Evolutionary conservation across 129 eudicot genomes (phyloP).

Genomic region (Erigeron canadensis): DNA sequence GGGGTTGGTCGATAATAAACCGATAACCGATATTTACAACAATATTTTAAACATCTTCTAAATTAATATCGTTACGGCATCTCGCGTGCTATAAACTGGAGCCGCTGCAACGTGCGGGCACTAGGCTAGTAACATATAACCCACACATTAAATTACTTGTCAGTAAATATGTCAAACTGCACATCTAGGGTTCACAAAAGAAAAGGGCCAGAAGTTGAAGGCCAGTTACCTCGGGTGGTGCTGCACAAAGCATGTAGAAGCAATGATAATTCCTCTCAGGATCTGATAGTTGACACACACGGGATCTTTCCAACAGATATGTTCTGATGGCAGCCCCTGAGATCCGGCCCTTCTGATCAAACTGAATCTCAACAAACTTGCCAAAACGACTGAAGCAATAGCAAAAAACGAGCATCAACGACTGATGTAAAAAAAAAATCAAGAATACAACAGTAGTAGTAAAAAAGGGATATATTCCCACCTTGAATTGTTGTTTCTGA

Average conservation of each 20-base stretch:
- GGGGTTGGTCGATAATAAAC: too few relatives aligned
- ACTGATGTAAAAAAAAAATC: slow-evolving; percentile 14
- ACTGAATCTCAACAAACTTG: slow-evolving; percentile 97
- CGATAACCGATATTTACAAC: too few relatives aligned
- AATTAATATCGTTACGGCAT: too few relatives aligned
- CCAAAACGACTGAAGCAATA: slow-evolving; percentile 85
- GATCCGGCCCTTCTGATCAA: slow-evolving; percentile 81
- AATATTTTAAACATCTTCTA: too few relatives aligned
- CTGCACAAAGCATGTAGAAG: slow-evolving; percentile 99
- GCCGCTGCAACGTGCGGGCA: too few relatives aligned
- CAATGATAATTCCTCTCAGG: slow-evolving; percentile 98
- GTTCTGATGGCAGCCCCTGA: slow-evolving; percentile 99
- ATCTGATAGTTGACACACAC: slow-evolving; percentile 96
- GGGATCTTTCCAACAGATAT: slow-evolving; percentile 91
- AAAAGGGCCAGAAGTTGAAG: background rate
- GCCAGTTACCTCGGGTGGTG: slow-evolving; percentile 74
- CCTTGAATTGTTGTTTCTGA: slow-evolving; percentile 98
- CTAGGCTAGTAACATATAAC: background rate
- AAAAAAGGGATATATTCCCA: slow-evolving; percentile 28
- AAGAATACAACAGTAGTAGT: background rate
- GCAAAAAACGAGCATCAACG: slow-evolving; percentile 13
- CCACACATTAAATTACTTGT: background rate
- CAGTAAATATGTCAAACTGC: too few relatives aligned
- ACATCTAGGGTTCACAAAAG: background rate
- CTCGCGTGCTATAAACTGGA: too few relatives aligned